phyloP scores from a whole-genome alignment of 176 grass and related monocot species.

The Aegilops umbellulata region DNA sequence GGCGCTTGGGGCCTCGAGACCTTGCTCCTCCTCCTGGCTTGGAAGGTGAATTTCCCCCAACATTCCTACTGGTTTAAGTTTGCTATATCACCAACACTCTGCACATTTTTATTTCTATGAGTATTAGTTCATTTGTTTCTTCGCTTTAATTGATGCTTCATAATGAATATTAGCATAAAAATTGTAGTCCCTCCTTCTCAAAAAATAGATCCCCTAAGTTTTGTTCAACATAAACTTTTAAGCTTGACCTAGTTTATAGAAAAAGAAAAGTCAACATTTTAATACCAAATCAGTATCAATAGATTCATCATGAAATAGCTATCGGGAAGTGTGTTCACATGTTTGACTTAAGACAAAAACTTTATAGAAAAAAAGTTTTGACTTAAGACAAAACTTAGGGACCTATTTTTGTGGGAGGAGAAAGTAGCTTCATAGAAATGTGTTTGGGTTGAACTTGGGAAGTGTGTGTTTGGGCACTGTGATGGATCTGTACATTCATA shows the following conservation, averaged over 20 bases:
- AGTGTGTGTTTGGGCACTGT: background rate
- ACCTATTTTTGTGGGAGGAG: background rate
- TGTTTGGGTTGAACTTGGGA: background rate
- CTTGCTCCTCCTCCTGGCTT: constrained; percentile 77
- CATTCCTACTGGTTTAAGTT: background rate
- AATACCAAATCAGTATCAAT: background rate
- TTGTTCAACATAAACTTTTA: background rate
- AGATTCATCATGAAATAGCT: background rate
- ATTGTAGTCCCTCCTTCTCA: no score
- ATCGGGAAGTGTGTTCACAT: background rate
- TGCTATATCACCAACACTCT: background rate
- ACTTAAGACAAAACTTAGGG: background rate
- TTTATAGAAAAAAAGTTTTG: background rate
- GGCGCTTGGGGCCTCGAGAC: constrained; percentile 97
- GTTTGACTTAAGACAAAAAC: background rate
- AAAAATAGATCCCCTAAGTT: background rate
- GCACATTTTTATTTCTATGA: background rate
- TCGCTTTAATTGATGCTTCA: background rate
- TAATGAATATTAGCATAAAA: background rate
- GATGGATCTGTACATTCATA: background rate
- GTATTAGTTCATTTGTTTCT: background rate
- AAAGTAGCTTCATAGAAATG: background rate
- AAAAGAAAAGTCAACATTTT: background rate
- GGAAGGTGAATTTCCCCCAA: constrained; percentile 60
- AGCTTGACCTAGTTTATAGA: background rate